These are phyloP conservation scores for Paramecium pentaurelia DNA, from an alignment of 73 alveolate species.

Conservation along the genomic window DNA sequence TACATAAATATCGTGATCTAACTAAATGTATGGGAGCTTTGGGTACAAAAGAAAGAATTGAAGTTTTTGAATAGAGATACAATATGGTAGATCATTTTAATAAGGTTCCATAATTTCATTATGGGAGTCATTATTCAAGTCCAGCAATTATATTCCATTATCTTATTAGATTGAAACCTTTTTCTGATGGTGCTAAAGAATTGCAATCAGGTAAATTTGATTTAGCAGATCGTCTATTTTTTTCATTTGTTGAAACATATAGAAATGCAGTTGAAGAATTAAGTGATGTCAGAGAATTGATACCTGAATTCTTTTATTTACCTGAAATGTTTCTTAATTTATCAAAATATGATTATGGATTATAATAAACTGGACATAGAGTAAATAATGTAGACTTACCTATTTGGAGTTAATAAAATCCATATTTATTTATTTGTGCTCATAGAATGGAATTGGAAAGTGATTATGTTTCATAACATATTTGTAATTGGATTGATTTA, in stretches of 20 bases:
- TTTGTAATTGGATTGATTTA: slow-evolving; percentile 84
- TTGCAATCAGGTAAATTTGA: slow-evolving; percentile 91
- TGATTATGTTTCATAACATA: slow-evolving; percentile 66
- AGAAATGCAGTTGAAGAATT: slow-evolving; percentile 77
- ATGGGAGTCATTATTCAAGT: slow-evolving; percentile 95
- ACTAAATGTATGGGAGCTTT: slow-evolving; percentile 63
- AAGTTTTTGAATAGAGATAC: slow-evolving; percentile 47
- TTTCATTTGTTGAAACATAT: slow-evolving; percentile 79
- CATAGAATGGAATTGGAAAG: slow-evolving; percentile 84
- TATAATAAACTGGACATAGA: slow-evolving; percentile 73
- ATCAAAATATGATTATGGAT: slow-evolving; percentile 77
- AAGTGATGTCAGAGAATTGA: slow-evolving; percentile 94
- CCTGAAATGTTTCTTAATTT: slow-evolving; percentile 87
- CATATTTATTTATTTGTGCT: slow-evolving; percentile 66
- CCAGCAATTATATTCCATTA: slow-evolving; percentile 93
- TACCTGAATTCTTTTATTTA: slow-evolving; percentile 93
- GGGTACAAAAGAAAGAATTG: slow-evolving; percentile 51
- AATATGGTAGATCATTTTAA: slow-evolving; percentile 54
- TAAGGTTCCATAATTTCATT: slow-evolving; percentile 75
- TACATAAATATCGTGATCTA: slow-evolving; percentile 47
- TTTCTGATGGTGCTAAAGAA: slow-evolving; percentile 84
- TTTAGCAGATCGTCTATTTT: slow-evolving; percentile 89
- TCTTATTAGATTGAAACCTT: slow-evolving; percentile 89
- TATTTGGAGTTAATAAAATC: slow-evolving; percentile 77
- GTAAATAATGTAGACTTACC: slow-evolving; percentile 87